phyloP scores from a whole-genome alignment of 306 rosid species.

The Inga leiocalycina region DNA sequence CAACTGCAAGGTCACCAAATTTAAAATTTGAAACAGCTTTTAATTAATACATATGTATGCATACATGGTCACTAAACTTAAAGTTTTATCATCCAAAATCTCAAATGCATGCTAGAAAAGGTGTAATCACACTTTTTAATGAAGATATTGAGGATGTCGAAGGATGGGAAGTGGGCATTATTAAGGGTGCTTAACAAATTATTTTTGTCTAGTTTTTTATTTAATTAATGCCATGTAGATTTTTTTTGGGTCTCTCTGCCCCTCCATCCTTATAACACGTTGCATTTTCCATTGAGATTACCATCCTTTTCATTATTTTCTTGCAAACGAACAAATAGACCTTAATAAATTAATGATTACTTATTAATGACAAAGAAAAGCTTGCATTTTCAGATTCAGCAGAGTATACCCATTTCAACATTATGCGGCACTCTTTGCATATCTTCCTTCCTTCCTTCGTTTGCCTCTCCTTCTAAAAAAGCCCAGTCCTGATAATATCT shows the following conservation, averaged over 20 bases:
- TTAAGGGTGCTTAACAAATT: conserved; percentile 33
- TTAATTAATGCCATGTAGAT: no score
- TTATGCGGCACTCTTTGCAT: no score
- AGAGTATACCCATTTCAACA: no score
- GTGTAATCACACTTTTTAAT: neutral
- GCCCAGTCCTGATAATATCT: no score
- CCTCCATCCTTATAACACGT: no score
- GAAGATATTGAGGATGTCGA: conserved; percentile 12
- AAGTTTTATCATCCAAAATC: neutral
- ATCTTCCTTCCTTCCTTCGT: no score
- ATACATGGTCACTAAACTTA: neutral
- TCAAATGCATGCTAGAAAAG: neutral
- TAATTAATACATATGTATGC: neutral
- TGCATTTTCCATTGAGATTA: no score
- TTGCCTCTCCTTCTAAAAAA: no score
- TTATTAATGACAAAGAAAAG: no score
- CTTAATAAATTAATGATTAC: neutral
- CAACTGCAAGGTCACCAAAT: no score
- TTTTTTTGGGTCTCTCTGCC: no score
- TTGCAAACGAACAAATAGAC: conserved; percentile 27
- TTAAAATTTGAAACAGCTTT: neutral
- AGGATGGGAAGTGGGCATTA: conserved; percentile 34
- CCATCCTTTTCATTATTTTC: conserved; percentile 59
- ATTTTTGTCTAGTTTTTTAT: conserved; percentile 28
- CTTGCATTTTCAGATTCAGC: no score